phyloP scores from a whole-genome alignment of 2,329 filamentous ascomycete genomes.

The Volutella citrinella region DNA sequence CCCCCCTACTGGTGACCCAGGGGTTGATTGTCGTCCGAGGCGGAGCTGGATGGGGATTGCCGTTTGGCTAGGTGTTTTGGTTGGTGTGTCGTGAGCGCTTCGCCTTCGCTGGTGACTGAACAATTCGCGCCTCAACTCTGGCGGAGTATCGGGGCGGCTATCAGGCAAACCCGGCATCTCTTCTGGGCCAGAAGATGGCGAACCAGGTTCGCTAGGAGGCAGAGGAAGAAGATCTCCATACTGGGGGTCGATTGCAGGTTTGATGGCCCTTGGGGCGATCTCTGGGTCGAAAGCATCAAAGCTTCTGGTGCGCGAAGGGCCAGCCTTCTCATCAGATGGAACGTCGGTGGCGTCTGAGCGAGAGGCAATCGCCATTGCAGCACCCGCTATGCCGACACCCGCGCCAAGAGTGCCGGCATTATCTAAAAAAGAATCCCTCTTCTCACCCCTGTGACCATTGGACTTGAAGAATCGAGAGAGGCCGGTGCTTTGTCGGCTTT shows the following conservation, averaged over 20 bases:
- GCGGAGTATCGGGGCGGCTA: constrained; percentile 57
- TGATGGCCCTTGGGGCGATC: constrained; percentile 55
- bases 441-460: constrained; percentile 37
- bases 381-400: constrained; percentile 62
- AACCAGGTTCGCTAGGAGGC: constrained; percentile 57
- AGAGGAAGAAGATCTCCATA: constrained; percentile 64
- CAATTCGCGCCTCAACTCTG: constrained; percentile 43
- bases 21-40: constrained; percentile 45
- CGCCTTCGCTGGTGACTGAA: constrained; percentile 46
- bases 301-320: constrained; percentile 20
- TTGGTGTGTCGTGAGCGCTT: constrained; percentile 45
- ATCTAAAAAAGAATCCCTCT: constrained; percentile 66
- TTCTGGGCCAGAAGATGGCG: constrained; percentile 37
- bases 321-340: constrained; percentile 37
- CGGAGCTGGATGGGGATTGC: constrained; percentile 56
- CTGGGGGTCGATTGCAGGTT: constrained; percentile 64
- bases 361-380: constrained; percentile 40
- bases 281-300: constrained; percentile 52
- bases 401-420: constrained; percentile 68
- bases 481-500: too few relatives aligned
- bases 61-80: constrained; percentile 53
- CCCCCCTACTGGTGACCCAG: constrained; percentile 40
- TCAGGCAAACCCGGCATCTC: constrained; percentile 55
- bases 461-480: constrained; percentile 50
- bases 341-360: constrained; percentile 46